Evolutionary conservation across 306 rosid genomes (phyloP).

Genomic region (Pterocarpus santalinus): DNA sequence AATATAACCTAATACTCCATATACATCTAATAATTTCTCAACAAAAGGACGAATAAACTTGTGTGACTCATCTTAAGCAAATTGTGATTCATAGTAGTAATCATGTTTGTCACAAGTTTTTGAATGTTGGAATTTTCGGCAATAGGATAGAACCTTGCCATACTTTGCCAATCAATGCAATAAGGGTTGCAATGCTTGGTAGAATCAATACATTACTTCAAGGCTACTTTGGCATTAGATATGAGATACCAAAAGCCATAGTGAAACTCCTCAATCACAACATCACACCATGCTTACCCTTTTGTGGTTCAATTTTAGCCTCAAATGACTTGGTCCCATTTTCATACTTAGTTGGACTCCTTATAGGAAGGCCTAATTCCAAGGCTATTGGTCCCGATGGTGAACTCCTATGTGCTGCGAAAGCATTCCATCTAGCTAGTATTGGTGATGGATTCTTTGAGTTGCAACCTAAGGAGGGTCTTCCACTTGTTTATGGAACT

Average conservation of each 20-base stretch:
- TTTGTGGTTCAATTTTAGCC: slow-evolving; percentile 61
- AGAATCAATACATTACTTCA: slow-evolving; percentile 59
- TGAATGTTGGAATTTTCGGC: slow-evolving; percentile 53
- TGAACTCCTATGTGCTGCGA: slow-evolving; percentile 41
- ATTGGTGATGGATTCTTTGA: slow-evolving; percentile 43
- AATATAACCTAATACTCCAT: no score
- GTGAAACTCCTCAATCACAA: slow-evolving; percentile 51
- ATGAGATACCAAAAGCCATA: slow-evolving; percentile 57
- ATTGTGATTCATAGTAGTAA: slow-evolving; percentile 9
- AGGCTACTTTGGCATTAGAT: slow-evolving; percentile 63
- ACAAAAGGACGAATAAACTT: no score
- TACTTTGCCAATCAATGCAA: slow-evolving; percentile 49
- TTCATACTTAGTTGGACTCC: slow-evolving; percentile 53
- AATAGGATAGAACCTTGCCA: slow-evolving; percentile 37
- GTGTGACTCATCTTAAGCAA: neutral
- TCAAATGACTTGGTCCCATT: slow-evolving; percentile 62
- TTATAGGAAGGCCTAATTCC: slow-evolving; percentile 58
- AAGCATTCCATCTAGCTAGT: slow-evolving; percentile 48
- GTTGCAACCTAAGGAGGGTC: slow-evolving; percentile 59
- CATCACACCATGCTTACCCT: slow-evolving; percentile 60
- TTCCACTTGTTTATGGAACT: slow-evolving; percentile 64
- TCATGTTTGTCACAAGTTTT: slow-evolving; percentile 36
- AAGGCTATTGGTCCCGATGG: slow-evolving; percentile 51
- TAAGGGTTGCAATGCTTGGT: slow-evolving; percentile 61
- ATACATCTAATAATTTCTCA: no score